Evolutionary conservation across 208 protist genomes (phyloP), one percentile per base, ranked within the genome.

Genomic region (Herpetomonas samuelpessoai): DNA sequence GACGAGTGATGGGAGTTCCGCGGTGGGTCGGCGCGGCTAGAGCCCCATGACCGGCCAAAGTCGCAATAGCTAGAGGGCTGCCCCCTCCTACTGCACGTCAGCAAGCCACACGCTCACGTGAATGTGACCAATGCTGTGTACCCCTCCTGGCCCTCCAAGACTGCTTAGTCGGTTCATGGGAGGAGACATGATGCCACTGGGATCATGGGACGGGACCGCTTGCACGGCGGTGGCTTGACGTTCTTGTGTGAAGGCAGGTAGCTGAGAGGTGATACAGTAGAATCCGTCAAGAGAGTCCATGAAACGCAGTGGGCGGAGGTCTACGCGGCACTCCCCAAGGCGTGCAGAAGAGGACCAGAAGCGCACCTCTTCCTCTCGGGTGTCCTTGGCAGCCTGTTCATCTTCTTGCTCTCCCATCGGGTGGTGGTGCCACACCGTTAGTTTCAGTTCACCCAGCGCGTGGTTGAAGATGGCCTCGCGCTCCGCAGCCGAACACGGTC

Each of bases 221-320:
- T n/a, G n/a, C n/a, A n/a, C n/a, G n/a, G n/a, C n/a, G n/a, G n/a
- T n/a, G n/a, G n/a, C n/a, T n/a, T n/a, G n/a, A n/a, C n/a, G n/a
- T n/a, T n/a, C n/a, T n/a, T n/a, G n/a, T n/a, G n/a, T n/a, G 35
- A 68, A 39, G 18, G 14, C 57, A 12, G 28, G n/a, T 6, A n/a
- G 54, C 18, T 60, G 14, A 51, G 18, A 26, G 7, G 28, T 65
- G 12, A 92, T 65, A 3, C 79, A 74, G 68, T 92, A 92, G 58
- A 86, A 95, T 1, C 88, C 88, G 38, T 95, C 79, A 22, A 92
- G 62, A 3, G 53, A 46, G 2, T 59, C 50, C 16, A 95, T 57
- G 57, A 88, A 91, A 3, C 85, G 83, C 57, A 95, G 70, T 3
- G 85, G 78, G 26, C 81, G 77, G 3, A 95, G 81, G 64, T 95